Conservation (phyloP, 2,329 filamentous ascomycete genomes). For the Shiraia sp. region DNA sequence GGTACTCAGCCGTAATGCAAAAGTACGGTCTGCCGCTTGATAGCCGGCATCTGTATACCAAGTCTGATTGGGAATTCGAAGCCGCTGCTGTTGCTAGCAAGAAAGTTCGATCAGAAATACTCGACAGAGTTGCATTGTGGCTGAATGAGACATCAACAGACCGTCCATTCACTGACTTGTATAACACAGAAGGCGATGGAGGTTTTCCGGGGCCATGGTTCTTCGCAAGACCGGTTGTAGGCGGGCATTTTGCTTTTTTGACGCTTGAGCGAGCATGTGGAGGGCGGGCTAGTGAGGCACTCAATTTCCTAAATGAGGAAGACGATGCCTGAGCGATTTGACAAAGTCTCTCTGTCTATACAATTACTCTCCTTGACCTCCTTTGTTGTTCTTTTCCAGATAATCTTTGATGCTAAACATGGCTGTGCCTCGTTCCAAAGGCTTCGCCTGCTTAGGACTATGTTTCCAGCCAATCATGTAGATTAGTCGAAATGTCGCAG, state of each 20-base stretch:
- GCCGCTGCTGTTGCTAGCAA: slow-evolving; percentile 76
- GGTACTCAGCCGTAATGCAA: slow-evolving; percentile 79
- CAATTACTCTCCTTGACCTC: slow-evolving; percentile 13
- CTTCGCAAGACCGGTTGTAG: slow-evolving; percentile 81
- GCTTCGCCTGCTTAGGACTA: slow-evolving; percentile 75
- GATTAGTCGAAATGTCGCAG: slow-evolving; percentile 92
- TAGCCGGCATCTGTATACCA: slow-evolving; percentile 80
- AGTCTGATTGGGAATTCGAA: slow-evolving; percentile 91
- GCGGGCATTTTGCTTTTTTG: slow-evolving; percentile 83
- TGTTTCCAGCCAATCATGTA: slow-evolving; percentile 99
- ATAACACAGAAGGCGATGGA: slow-evolving; percentile 77
- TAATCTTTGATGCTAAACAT: slow-evolving; percentile 88
- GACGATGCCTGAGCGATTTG: background rate
- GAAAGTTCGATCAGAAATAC: slow-evolving; percentile 69
- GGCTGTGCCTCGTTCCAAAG: slow-evolving; percentile 80
- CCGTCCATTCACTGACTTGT: slow-evolving; percentile 78
- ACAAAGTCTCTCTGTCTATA: background rate
- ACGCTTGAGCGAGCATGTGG: slow-evolving; percentile 80
- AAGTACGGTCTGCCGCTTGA: slow-evolving; percentile 83
- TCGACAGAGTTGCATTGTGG: slow-evolving; percentile 76
- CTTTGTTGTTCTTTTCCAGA: slow-evolving; percentile 54
- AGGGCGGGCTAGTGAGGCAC: slow-evolving; percentile 47
- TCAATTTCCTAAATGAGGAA: slow-evolving; percentile 8
- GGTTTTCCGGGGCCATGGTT: slow-evolving; percentile 76
- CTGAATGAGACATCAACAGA: slow-evolving; percentile 80